Conservation (phyloP, 2,329 filamentous ascomycete species). For the Paraphoma sp. region DNA sequence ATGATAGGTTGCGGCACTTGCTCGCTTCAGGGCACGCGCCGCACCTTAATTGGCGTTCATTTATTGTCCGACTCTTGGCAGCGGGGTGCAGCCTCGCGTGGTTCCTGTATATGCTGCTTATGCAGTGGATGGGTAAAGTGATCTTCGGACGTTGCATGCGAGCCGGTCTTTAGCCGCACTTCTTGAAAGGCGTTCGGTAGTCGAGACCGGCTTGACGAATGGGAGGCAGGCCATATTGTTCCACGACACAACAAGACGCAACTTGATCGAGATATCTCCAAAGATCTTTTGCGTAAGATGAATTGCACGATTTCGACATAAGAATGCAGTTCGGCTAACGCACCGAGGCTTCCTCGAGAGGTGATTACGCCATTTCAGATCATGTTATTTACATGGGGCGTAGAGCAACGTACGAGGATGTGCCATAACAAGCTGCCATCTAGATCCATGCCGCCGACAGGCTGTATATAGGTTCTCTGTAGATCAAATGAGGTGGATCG, state of each 20-base stretch:
- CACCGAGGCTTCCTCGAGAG: too few species aligned
- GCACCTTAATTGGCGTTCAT: conserved; percentile 26
- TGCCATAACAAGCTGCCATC: background rate
- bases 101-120: conserved; percentile 7
- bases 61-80: conserved; percentile 24
- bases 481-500: conserved; percentile 1
- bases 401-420: background rate
- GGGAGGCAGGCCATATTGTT: too few species aligned
- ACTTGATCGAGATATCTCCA: too few species aligned
- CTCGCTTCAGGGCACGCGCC: conserved; percentile 19
- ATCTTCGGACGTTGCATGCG: background rate
- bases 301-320: too few species aligned
- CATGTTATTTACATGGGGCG: too few species aligned
- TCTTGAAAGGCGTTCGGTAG: conserved; percentile 5
- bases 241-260: too few species aligned
- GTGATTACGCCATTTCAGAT: too few species aligned
- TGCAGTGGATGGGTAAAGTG: conserved; percentile 7
- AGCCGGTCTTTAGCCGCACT: conserved; percentile 5
- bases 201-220: conserved; percentile 3
- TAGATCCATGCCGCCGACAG: background rate
- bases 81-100: conserved; percentile 18
- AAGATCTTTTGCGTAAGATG: too few species aligned
- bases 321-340: too few species aligned
- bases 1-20: conserved; percentile 28
- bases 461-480: background rate